phyloP scores from a whole-genome alignment of 108 stramenopile species.

The Ochromonas danica region DNA sequence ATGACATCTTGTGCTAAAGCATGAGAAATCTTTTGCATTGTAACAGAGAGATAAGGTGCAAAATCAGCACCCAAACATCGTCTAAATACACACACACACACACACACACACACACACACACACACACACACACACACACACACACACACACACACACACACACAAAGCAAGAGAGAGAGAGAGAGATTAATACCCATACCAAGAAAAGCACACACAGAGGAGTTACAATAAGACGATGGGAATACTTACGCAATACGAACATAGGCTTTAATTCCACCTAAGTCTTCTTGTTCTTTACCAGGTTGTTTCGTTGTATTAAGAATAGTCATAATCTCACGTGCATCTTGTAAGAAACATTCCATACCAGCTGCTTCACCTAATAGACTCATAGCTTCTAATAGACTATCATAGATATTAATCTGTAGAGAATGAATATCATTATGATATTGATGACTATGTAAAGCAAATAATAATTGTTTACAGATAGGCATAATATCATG shows the following conservation, averaged over 20 bases:
- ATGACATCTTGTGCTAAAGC: background rate
- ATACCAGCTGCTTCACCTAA: background rate
- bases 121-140: background rate
- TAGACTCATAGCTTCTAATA: background rate
- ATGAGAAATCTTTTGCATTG: background rate
- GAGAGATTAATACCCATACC: no score
- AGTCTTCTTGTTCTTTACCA: no score
- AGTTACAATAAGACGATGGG: no score
- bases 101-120: no score
- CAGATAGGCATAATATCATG: background rate
- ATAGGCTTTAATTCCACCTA: background rate
- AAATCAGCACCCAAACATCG: constrained; percentile 5
- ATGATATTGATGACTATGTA: background rate
- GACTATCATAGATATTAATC: background rate
- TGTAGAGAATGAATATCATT: no score
- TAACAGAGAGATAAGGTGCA: background rate
- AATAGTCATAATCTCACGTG: background rate
- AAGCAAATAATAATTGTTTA: background rate
- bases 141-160: background rate
- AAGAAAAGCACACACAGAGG: no score
- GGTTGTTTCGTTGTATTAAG: no score
- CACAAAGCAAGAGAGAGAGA: no score
- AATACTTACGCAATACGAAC: constrained; percentile 27
- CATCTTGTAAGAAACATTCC: background rate
- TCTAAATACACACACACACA: no score